Evolutionary conservation across 805 yeast species (phyloP).

Genomic region (Wickerhamiella azymoides): DNA sequence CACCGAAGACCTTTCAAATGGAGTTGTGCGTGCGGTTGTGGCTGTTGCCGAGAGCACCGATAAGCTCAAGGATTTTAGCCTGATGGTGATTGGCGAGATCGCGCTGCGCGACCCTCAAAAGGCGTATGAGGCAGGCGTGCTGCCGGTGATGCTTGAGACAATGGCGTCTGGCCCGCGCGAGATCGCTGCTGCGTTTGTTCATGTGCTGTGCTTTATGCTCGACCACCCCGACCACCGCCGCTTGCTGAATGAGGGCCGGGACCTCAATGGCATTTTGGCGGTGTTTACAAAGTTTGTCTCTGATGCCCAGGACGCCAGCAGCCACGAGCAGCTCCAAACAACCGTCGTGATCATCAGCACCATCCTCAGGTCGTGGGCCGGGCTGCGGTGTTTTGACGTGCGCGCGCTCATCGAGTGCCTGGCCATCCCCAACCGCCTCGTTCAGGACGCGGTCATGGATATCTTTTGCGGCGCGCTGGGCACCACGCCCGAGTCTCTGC

Average conservation of each 20-base stretch:
- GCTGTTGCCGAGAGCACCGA: constrained; percentile 46
- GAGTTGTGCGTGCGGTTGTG: constrained; percentile 53
- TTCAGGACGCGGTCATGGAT: constrained; percentile 52
- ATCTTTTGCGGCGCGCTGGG: constrained; percentile 54
- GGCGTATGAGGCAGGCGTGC: constrained; percentile 33
- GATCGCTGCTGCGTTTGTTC: constrained; percentile 30
- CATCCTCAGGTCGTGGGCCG: constrained; percentile 61
- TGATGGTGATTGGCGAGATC: constrained; percentile 42
- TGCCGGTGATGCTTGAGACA: constrained; percentile 32
- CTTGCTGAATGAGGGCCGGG: constrained; percentile 44
- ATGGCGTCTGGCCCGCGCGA: constrained; percentile 42
- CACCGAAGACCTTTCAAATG: constrained; percentile 38
- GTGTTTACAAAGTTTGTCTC: constrained; percentile 53
- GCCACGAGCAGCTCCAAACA: constrained; percentile 43
- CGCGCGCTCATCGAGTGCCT: constrained; percentile 27
- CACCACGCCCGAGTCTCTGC: constrained; percentile 32
- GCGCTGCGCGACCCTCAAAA: constrained; percentile 32
- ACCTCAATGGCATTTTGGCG: constrained; percentile 48
- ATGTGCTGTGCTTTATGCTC: constrained; percentile 40
- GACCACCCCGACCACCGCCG: constrained; percentile 43
- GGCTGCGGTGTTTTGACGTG: constrained; percentile 49
- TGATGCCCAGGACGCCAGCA: constrained; percentile 30
- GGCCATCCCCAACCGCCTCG: constrained; percentile 26
- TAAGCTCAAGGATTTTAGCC: constrained; percentile 34
- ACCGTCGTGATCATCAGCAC: constrained; percentile 45